Conservation (phyloP, 139 green algal species). For the Volvox reticuliferus region DNA sequence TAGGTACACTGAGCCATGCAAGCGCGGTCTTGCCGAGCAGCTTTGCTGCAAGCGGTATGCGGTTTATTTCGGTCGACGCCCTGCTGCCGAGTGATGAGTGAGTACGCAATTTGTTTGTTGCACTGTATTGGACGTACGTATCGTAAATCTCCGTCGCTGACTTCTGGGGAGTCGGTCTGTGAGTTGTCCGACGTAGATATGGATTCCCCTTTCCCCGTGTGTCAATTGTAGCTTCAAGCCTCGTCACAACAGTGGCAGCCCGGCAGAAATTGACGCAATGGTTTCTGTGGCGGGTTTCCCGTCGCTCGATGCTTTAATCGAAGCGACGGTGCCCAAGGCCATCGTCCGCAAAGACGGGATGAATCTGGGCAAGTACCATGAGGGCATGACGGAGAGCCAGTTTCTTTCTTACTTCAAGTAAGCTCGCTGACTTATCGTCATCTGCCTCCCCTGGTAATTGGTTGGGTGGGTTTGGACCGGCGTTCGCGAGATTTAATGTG, state of each 20-base stretch:
- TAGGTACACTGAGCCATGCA: conserved; percentile 28
- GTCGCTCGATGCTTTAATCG: conserved; percentile 90
- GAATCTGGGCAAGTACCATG: conserved; percentile 87
- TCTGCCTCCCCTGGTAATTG: too few relatives aligned
- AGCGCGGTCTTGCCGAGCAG: conserved; percentile 1
- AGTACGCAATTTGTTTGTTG: conserved; percentile 37
- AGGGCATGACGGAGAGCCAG: conserved; percentile 90
- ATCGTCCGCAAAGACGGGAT: conserved; percentile 89
- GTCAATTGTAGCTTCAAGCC: conserved; percentile 88
- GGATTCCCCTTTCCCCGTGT: background rate
- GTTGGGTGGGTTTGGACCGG: too few relatives aligned
- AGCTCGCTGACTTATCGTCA: conserved; percentile 31
- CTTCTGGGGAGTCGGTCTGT: background rate
- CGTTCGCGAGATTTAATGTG: too few relatives aligned
- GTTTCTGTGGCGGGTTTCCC: conserved; percentile 85
- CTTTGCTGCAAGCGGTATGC: conserved; percentile 57
- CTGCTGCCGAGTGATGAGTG: conserved; percentile 85
- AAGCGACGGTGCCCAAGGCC: conserved; percentile 94
- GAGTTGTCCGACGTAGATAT: background rate
- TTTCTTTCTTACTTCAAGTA: conserved; percentile 94
- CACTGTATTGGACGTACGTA: too few relatives aligned
- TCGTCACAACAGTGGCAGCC: conserved; percentile 93
- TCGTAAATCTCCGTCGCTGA: too few relatives aligned
- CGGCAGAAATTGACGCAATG: conserved; percentile 90
- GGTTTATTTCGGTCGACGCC: conserved; percentile 80